Evolutionary conservation across 75 land plant species (phyloP).

Genomic region (Azolla pinnata): DNA sequence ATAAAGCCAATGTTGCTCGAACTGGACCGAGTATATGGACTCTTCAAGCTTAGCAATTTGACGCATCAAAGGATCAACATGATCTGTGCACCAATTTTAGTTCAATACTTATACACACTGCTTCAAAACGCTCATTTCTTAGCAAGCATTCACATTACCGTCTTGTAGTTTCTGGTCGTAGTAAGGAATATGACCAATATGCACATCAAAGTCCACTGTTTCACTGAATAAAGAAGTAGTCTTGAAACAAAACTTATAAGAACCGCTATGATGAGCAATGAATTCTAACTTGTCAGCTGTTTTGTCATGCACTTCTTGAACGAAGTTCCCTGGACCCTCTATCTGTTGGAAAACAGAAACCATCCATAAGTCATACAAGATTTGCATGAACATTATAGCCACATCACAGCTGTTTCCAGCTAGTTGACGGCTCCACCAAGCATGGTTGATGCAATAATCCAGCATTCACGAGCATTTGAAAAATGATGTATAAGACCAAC

Average conservation of each 20-base stretch:
- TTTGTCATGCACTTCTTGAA: slow-evolving; percentile 24
- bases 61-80: slow-evolving; percentile 60
- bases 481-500: too few relatives aligned
- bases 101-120: not conserved
- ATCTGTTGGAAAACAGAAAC: not conserved
- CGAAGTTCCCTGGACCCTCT: slow-evolving; percentile 1
- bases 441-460: too few relatives aligned
- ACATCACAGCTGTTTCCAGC: too few relatives aligned
- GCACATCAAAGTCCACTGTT: slow-evolving; percentile 81
- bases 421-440: too few relatives aligned
- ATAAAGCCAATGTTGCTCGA: slow-evolving; percentile 91
- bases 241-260: slow-evolving; percentile 72
- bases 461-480: too few relatives aligned
- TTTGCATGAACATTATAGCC: too few relatives aligned
- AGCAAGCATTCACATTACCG: slow-evolving; percentile 33
- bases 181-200: slow-evolving; percentile 46
- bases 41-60: slow-evolving; percentile 71
- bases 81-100: slow-evolving; percentile 42
- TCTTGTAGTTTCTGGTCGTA: slow-evolving; percentile 73
- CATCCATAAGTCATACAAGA: too few relatives aligned
- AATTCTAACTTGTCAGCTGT: slow-evolving; percentile 66
- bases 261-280: slow-evolving; percentile 41
- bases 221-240: slow-evolving; percentile 76
- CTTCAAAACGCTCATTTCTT: not conserved
- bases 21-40: slow-evolving; percentile 72